Evolutionary conservation across 352 stramenopile genomes (phyloP), one percentile per base, ranked within the genome.

Genomic region (Globisporangium perplexum): DNA sequence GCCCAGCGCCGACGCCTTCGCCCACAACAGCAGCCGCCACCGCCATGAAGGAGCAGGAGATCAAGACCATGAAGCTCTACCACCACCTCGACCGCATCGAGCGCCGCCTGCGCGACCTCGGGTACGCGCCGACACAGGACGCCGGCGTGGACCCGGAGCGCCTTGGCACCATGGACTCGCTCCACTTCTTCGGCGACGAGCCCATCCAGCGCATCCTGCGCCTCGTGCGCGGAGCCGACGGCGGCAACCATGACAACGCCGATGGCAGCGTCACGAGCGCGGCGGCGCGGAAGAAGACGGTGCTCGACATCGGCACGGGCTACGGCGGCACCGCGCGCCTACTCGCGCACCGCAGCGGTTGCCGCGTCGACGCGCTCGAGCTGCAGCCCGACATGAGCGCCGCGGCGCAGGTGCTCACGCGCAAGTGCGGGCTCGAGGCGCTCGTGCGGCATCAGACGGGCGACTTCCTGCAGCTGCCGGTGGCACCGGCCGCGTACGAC

Each of bases 61-160:
- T 95, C 71, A 95, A 95, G 71, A 90, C 84, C 46, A 93, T 95
- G 80, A 90, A 95, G 73, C 69, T 93, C 18, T 93, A 95, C 62
- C 71, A 71, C 42, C 73, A 90, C 48, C 47, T 95, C 43, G 82
- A 92, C 28, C 82, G 84, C 39, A 87, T 95, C 57, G 69, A 90
- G 62, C 82, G 72, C 46, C 77, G 83, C 18, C 66, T 95, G 20
- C 30, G 35, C 26, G 59, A 62, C 24, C 47, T 63, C 10, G 59
- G 59, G n/a, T 56, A 54, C 54, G 46, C 57, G 48, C 14, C 42
- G 6, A n/a, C n/a, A 1, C 42, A 68, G 12, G 46, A 64, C 35
- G 48, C 36, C n/a, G 8, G 24, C 48, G 61, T 86, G 6, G 77
- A 88, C 39, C 70, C 71, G 0, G 77, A 86, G 62, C 33, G 66